Percentiles rank a stretch among this genome's conserved stretches.
These are phyloP conservation scores for Trichophaea hybrida DNA, from an alignment of 2,329 filamentous ascomycete species.

Conservation along the genomic window DNA sequence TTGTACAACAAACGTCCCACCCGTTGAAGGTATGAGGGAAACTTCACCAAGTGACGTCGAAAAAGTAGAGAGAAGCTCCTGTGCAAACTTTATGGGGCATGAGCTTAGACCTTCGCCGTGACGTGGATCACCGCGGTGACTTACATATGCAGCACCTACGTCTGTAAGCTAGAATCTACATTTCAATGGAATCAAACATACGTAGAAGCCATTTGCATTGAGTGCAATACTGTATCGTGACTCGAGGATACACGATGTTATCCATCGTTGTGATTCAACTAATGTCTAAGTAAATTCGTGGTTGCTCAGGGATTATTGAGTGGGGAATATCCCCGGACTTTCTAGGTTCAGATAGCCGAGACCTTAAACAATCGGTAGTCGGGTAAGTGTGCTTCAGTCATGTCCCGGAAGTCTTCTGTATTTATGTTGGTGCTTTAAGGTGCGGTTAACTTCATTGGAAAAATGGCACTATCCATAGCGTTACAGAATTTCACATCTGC, in stretches of 20 bases:
- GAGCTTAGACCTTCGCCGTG: neutral
- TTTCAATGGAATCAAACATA: slow-evolving; percentile 42
- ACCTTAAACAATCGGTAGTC: no score
- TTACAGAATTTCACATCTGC: no score
- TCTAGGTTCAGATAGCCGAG: no score
- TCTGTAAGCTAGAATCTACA: neutral
- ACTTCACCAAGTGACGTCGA: slow-evolving; percentile 71
- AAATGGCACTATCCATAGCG: no score
- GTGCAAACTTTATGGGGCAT: slow-evolving; percentile 52
- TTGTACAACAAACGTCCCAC: slow-evolving; percentile 62
- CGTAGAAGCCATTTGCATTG: slow-evolving; percentile 87
- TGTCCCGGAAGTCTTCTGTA: no score
- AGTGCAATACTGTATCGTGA: slow-evolving; percentile 84
- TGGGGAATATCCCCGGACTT: no score
- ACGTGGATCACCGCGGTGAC: neutral
- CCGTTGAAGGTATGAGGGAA: slow-evolving; percentile 68
- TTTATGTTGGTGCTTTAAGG: no score
- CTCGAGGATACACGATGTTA: slow-evolving; percentile 40
- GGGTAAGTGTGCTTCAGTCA: no score
- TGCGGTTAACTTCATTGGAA: no score
- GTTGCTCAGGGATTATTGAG: no score
- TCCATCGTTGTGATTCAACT: neutral
- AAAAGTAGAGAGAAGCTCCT: slow-evolving; percentile 93
- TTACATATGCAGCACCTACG: slow-evolving; percentile 5
- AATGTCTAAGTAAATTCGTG: no score